Evolutionary conservation across 202 grass and related monocot species (phyloP), one percentile per base, ranked within the genome.

Genomic region (Hordeum pubiflorum): DNA sequence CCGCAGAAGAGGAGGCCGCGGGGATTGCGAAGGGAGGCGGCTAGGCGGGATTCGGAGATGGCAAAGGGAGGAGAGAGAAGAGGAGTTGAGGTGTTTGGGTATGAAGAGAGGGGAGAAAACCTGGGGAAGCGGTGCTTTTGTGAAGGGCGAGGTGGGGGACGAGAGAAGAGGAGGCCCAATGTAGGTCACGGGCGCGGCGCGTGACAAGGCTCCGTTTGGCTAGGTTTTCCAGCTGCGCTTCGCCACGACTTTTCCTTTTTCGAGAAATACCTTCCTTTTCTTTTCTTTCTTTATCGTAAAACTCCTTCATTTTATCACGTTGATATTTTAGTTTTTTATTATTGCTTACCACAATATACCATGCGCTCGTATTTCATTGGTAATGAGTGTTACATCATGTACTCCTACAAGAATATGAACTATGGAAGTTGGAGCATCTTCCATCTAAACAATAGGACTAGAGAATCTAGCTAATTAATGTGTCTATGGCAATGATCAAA

Each of bases 151-250:
- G 38, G 63, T 72, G 63, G 54, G 5, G 57, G 26, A 46, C 18
- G 68, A 23, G 64, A 12, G 48, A 22, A 41, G 69, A 22, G 78
- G 78, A 37, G 70, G 63, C 78, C 55, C 69, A 56, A 70, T 32
- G 86, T 84, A 76, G 81, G 81, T 81, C 86, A 88, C 81, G 81
- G 61, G 55, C 32, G 31, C 70, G 39, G 76, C 70, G 61, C 81
- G 52, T 80, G 86, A 80, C 60, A 48, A 60, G 50, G 59, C 36
- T 72, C 4, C 0, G 27, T 24, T 52, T 14, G n/a, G 4, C 10
- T 29, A 60, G 33, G 6, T 52, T 52, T 29, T 69, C 36, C 29
- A 63, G 58, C 12, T 29, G 24, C 27, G 9, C 21, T 10, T 22
- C 3, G 21, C 56, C 56, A 54, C 48, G 48, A 54, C 17, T 54